Base-by-base conservation (phyloP, 441 rosid genomes). In the Mallotus repandus region DNA sequence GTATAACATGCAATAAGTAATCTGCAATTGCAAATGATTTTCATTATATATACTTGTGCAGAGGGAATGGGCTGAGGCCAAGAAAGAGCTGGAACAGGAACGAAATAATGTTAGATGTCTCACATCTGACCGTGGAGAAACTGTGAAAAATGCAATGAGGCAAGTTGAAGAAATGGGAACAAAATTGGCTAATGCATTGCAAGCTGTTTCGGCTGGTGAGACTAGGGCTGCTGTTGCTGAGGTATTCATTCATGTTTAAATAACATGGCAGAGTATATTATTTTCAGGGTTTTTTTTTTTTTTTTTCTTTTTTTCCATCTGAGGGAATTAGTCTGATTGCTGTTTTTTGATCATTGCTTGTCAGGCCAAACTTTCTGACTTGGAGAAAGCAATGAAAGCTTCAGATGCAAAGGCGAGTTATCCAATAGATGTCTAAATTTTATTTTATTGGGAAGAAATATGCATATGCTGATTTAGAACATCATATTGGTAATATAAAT, bases 1-100 rank as follows among this genome's bases (percentile, higher is more conserved):
- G 9, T 7, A 7, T 22, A 35, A 35, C 41, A 29, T 55, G 49
- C 18, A n/a, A 41, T 15, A 11, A 35, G 45, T 55, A 21, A 19
- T 32, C 19, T 70, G 18, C 55, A 62, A 22, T 21, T 60, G 61
- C n/a, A 35, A 21, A 3, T 45, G 12, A 5, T 19, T 63, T 14
- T 63, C 4, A 38, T 38, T 38, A 38, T 38, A 38, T 38, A 38
- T 38, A 38, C 32, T 15, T 38, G 66, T 77, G 71, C 77, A 96
- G 99, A 89, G 87, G 80, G 99, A 96, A 84, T 93, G 98, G 99
- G 96, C 92, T 71, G 95, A 92, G 81, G 97, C 94, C 62, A 96
- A 91, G 87, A 88, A 80, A 70, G 96, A 96, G 77, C 80, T 93
- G 79, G 96, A 92, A 82, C 94, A 87, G 81, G 98, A 89, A 83